A percentile compares a stretch with the other conserved stretches of the same genome.
Evolutionary conservation across 305 asterid species (phyloP).

Genomic region (Fraxinus greggii): DNA sequence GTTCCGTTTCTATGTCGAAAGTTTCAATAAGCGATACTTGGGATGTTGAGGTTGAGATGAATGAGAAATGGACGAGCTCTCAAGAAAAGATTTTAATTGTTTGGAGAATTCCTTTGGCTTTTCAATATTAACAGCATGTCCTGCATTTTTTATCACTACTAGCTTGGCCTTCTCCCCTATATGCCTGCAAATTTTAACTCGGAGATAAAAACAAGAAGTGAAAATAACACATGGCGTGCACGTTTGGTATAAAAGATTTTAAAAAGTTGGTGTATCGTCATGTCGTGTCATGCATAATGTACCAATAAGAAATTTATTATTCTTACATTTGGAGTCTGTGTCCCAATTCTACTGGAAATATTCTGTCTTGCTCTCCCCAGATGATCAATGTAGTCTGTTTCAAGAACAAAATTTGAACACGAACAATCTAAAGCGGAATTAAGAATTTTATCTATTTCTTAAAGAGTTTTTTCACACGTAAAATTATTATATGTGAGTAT

Average conservation of each 20-base stretch:
- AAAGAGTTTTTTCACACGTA: not conserved
- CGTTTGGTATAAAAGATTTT: not conserved
- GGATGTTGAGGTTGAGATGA: conserved; percentile 28
- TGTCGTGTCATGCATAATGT: not conserved
- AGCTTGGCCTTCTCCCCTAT: conserved; percentile 68
- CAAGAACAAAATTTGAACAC: not conserved
- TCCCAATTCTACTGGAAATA: conserved; percentile 67
- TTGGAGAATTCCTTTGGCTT: conserved; percentile 70
- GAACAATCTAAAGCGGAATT: not conserved
- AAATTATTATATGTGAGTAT: not conserved
- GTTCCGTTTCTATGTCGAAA: not conserved
- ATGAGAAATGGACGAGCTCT: conserved; percentile 22
- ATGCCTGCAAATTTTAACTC: conserved; percentile 44
- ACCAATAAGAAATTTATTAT: not conserved
- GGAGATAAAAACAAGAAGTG: not conserved
- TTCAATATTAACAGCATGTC: conserved; percentile 88
- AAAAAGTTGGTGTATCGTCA: not conserved
- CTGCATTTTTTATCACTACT: conserved; percentile 73
- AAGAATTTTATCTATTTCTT: not conserved
- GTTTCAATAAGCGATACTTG: conserved; percentile 20
- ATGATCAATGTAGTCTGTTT: conserved; percentile 59
- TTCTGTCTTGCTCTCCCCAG: conserved; percentile 78
- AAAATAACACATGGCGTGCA: not conserved
- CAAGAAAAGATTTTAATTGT: conserved; percentile 66
- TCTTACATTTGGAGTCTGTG: conserved; percentile 57